phyloP scores from a whole-genome alignment of 2,329 filamentous ascomycete genomes.

The Paradendryphiella salina region DNA sequence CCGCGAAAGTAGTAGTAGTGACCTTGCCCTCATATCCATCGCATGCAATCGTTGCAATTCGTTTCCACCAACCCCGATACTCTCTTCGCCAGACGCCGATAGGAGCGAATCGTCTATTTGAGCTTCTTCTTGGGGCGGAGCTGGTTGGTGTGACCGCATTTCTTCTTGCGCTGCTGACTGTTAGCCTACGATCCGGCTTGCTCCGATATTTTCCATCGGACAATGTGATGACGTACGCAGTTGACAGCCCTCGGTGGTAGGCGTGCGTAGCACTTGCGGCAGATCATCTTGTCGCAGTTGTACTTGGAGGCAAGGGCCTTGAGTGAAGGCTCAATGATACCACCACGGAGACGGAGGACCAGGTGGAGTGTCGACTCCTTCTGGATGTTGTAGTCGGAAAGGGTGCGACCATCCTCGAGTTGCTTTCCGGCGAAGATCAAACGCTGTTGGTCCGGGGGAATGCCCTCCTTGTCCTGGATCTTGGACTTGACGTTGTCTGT shows the following conservation, averaged over 20 bases:
- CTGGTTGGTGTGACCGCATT: slow-evolving; percentile 99
- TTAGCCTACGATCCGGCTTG: slow-evolving; percentile 19
- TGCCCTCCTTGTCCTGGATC: slow-evolving; percentile 99
- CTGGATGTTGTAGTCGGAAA: slow-evolving; percentile 99
- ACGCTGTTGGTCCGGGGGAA: slow-evolving; percentile 96
- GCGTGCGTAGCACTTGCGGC: slow-evolving; percentile 99
- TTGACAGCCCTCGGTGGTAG: slow-evolving; percentile 98
- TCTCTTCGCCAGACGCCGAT: slow-evolving; percentile 42
- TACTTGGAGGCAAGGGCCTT: slow-evolving; percentile 99
- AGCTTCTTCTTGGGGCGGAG: slow-evolving; percentile 99
- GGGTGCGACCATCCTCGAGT: slow-evolving; percentile 95
- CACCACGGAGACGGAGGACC: slow-evolving; percentile 97
- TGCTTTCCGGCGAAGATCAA: slow-evolving; percentile 99
- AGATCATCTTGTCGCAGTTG: slow-evolving; percentile 99
- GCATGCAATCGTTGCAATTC: slow-evolving; percentile 40
- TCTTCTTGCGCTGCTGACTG: slow-evolving; percentile 70
- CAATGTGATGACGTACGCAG: slow-evolving; percentile 60
- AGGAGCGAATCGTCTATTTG: slow-evolving; percentile 67
- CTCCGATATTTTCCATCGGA: background rate
- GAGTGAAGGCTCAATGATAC: slow-evolving; percentile 95
- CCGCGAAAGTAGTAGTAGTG: slow-evolving; percentile 23
- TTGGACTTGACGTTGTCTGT: slow-evolving; percentile 98
- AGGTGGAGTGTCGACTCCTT: slow-evolving; percentile 99
- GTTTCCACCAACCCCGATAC: slow-evolving; percentile 30
- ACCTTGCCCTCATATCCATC: slow-evolving; percentile 35